Percentiles rank a stretch among this genome's conserved stretches.
Conservation (phyloP, 1,284 basidiomycete species). For the Mycena sp. region DNA sequence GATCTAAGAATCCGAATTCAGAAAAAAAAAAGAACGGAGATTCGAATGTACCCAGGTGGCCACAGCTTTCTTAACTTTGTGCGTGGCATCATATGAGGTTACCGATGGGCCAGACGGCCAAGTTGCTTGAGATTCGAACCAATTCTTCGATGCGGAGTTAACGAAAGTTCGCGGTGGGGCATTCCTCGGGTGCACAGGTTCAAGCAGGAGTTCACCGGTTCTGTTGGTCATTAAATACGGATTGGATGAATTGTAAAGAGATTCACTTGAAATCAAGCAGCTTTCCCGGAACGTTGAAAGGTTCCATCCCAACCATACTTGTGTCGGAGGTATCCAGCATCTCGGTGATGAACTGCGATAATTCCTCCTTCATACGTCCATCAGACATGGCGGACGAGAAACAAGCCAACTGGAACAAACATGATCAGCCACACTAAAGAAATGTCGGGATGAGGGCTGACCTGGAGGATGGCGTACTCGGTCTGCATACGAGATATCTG, state of each 20-base stretch:
- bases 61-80: slow-evolving; percentile 20
- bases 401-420: slow-evolving; percentile 27
- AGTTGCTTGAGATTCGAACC: slow-evolving; percentile 13
- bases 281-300: slow-evolving; percentile 31
- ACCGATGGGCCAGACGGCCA: slow-evolving; percentile 24
- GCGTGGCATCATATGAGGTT: background rate
- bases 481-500: background rate
- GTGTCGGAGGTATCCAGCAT: background rate
- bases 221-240: slow-evolving; percentile 1
- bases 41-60: slow-evolving; percentile 25
- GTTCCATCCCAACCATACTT: slow-evolving; percentile 21
- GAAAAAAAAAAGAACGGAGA: background rate
- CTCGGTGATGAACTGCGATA: slow-evolving; percentile 15
- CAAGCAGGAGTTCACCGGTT: slow-evolving; percentile 28
- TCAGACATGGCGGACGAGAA: slow-evolving; percentile 19
- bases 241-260: too few relatives aligned
- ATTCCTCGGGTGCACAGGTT: slow-evolving; percentile 23
- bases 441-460: too few relatives aligned
- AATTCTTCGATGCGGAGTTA: slow-evolving; percentile 9
- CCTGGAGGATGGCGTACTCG: too few relatives aligned
- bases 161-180: slow-evolving; percentile 24
- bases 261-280: slow-evolving; percentile 34
- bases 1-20: slow-evolving; percentile 16
- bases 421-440: too few relatives aligned
- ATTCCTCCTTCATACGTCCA: background rate